Conservation (phyloP, 805 yeast species). For the Alloascoidea hylecoeti region DNA sequence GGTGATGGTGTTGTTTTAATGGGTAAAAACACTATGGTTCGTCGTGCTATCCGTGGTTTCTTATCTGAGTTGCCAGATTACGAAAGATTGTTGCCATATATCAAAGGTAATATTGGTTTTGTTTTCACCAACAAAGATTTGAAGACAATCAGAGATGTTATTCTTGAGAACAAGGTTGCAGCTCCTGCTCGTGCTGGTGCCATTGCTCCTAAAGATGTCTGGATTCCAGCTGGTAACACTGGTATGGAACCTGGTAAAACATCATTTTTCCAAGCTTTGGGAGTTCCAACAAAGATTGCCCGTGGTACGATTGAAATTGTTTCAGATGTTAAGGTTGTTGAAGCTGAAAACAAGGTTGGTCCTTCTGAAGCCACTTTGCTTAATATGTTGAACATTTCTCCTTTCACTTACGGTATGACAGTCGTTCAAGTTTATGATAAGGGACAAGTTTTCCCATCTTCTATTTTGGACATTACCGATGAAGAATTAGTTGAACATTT, state of each 20-base stretch:
- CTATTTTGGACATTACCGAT: constrained; percentile 96
- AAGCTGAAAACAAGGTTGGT: constrained; percentile 82
- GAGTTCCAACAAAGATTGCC: constrained; percentile 99
- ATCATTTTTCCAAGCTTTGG: constrained; percentile 99
- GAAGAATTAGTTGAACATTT: constrained; percentile 91
- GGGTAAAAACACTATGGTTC: constrained; percentile 99
- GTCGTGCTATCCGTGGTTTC: constrained; percentile 98
- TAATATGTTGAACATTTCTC: constrained; percentile 99
- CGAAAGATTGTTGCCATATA: constrained; percentile 89
- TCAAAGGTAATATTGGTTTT: constrained; percentile 99
- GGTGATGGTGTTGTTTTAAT: constrained; percentile 89
- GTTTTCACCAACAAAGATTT: constrained; percentile 96
- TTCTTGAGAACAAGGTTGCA: constrained; percentile 90
- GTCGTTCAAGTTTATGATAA: constrained; percentile 96
- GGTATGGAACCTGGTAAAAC: constrained; percentile 99
- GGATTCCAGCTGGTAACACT: constrained; percentile 98
- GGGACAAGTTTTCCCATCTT: constrained; percentile 95
- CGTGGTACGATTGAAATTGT: constrained; percentile 99
- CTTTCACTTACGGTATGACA: constrained; percentile 97
- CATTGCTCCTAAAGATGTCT: constrained; percentile 94
- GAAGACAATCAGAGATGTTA: constrained; percentile 79
- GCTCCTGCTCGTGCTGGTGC: constrained; percentile 99
- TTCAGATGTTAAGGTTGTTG: constrained; percentile 91
- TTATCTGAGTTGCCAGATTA: constrained; percentile 86
- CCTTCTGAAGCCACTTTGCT: constrained; percentile 97